Evolutionary conservation across 371 early-diverging fungal genomes (phyloP), one percentile per base, ranked within the genome.

Genomic region (Entomophthora muscae): DNA sequence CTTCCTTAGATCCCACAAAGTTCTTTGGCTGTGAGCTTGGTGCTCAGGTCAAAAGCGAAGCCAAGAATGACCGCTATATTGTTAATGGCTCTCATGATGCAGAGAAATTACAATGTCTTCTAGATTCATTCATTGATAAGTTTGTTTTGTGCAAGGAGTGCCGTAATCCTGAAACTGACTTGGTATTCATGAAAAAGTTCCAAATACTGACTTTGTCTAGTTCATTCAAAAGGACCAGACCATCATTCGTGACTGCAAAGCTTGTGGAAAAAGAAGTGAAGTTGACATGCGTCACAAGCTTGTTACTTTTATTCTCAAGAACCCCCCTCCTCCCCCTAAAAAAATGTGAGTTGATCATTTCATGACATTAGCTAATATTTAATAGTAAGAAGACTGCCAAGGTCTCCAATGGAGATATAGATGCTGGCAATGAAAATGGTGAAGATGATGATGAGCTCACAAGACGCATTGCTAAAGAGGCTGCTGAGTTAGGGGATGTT

Each of bases 121-220:
- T 99, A 64, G 93, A 93, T 71, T 85, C 82, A 17, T 99, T 99
- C 70, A 99, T 99, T 66, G 87, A 90, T 67, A 85, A 86, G 71
- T 98, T 91, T 75, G 99, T 99, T 24, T 78, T 99, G 58, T 99
- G 99, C 76, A 82, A 80, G 29, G 78, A 83, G 55, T 99, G 99
- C 81, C 82, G 83, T 66, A 98, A 98, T 76, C 99, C 99, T 26
- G 99, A 99, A 77, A 99, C 99, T 17, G 93, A 95, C 69, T 79
- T 98, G 68, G 80, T 82, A 68, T 65, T 75, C 64, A 57, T 30
- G 2, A 26, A 52, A 7, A 2, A 26, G 22, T 0, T 17, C n/a
- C 56, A 28, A 13, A 55, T 24, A 28, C 27, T 10, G 26, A 42
- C 53, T 56, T 23, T 31, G 23, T 24, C 21, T 32, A 28, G 42